phyloP scores from a whole-genome alignment of 441 rosid genomes.

The Bocquillonia castaneifolia region DNA sequence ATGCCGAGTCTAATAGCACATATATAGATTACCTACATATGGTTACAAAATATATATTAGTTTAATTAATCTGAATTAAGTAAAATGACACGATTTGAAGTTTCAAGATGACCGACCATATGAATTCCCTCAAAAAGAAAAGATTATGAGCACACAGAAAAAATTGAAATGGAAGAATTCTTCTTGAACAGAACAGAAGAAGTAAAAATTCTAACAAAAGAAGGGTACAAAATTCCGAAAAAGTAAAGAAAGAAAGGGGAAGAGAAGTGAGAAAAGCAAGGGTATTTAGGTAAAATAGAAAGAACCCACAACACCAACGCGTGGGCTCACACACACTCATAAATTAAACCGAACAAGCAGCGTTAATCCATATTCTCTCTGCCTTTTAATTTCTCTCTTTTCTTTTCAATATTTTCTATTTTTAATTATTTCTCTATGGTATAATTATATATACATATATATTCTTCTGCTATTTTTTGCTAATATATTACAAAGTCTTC shows the following conservation, averaged over 20 bases:
- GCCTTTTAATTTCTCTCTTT: slow-evolving; percentile 13
- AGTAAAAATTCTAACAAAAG: background rate
- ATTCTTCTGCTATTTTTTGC: background rate
- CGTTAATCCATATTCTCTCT: slow-evolving; percentile 16
- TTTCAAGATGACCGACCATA: too few relatives aligned
- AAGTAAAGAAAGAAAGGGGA: background rate
- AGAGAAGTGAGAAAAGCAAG: background rate
- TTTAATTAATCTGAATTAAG: too few relatives aligned
- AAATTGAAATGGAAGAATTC: too few relatives aligned
- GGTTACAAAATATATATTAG: too few relatives aligned
- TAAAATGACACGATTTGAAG: too few relatives aligned
- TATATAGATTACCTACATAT: too few relatives aligned
- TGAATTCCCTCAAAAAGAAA: too few relatives aligned
- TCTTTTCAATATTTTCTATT: background rate
- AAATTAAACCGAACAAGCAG: slow-evolving; percentile 28
- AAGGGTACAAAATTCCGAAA: background rate
- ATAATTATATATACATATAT: too few relatives aligned
- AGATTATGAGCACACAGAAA: too few relatives aligned
- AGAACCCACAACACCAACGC: slow-evolving; percentile 28
- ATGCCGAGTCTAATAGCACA: too few relatives aligned
- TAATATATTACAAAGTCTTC: slow-evolving; percentile 13
- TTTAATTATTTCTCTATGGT: too few relatives aligned
- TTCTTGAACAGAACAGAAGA: too few relatives aligned
- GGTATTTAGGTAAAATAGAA: slow-evolving; percentile 19
- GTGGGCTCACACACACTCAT: slow-evolving; percentile 24